Evolutionary conservation across 2,329 filamentous ascomycete species (phyloP), one percentile per base, ranked within the genome.

Genomic region (Metarhizium humberi): DNA sequence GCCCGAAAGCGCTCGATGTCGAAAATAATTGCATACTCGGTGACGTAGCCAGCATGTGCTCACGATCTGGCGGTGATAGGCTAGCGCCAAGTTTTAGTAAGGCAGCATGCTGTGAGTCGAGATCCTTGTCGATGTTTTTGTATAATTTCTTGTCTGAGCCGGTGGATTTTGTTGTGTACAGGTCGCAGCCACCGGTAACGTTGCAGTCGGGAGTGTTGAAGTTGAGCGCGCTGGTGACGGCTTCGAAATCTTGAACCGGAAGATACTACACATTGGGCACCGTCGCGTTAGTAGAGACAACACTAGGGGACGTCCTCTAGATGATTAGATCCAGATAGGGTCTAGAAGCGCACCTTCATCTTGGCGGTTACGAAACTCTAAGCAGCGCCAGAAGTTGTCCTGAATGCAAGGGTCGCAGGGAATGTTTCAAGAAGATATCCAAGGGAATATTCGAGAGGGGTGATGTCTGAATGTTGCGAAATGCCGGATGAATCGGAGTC

Each of bases 81-180:
- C 89, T 92, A 18, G 90, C 89, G 34, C 92, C 92, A 32, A 96
- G 82, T 60, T 90, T 87, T 51, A 96, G 78, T 2, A 95, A 82
- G 7, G 91, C 89, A 63, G 91, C 88, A 78, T 97, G 91, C 71
- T 96, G 90, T 42, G 88, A 88, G 70, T 95, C 91, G 57, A 99
- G 82, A 34, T 89, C 91, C 66, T 88, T 85, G 69, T 96, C 92
- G 67, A 99, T 97, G 68, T 87, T 89, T 73, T 92, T 95, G 78
- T 96, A 96, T 8, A 99, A 78, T 69, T 97, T 97, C 81, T 96
- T 96, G 70, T 99, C 94, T 60, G 87, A 86, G 49, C 92, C 91
- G 55, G 92, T 91, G 34, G 94, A 92, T 73, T 99, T 99, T 30
- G 92, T 96, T 10, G 92, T 97, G 77, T 96, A 99, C 18, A 97